Evolutionary conservation across 1,284 basidiomycete species (phyloP).

Genomic region (Ganoderma leucocontextum): DNA sequence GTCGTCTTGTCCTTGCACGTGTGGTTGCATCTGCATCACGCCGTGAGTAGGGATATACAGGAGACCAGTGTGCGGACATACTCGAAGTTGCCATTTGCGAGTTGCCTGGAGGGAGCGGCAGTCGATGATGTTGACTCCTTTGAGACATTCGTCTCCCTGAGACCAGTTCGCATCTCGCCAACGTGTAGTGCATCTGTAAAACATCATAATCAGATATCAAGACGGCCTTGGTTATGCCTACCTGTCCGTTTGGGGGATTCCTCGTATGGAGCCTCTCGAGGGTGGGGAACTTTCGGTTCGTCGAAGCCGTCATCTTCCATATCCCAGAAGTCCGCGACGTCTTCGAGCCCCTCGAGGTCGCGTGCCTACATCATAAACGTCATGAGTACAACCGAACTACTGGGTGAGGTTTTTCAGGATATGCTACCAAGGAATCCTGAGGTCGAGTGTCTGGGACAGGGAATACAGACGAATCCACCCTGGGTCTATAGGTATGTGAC

Average conservation of each 20-base stretch:
- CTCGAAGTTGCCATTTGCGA: slow-evolving; percentile 63
- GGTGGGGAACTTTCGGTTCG: slow-evolving; percentile 12
- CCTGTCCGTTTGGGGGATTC: slow-evolving; percentile 10
- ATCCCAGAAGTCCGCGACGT: slow-evolving; percentile 73
- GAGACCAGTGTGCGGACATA: slow-evolving; percentile 35
- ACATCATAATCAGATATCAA: neutral
- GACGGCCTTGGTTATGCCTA: neutral
- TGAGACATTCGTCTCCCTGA: slow-evolving; percentile 36
- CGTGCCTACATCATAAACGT: slow-evolving; percentile 53
- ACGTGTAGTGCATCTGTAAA: neutral
- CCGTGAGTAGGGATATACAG: neutral
- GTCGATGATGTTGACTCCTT: slow-evolving; percentile 43
- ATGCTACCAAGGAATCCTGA: slow-evolving; percentile 57
- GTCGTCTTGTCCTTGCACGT: slow-evolving; percentile 78
- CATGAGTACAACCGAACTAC: neutral
- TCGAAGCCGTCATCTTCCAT: slow-evolving; percentile 54
- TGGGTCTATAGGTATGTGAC: slow-evolving; percentile 62
- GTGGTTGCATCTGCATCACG: slow-evolving; percentile 71
- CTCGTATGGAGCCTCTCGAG: slow-evolving; percentile 19
- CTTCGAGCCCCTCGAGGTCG: slow-evolving; percentile 69
- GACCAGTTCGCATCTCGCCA: neutral
- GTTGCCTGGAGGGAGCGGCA: slow-evolving; percentile 26
- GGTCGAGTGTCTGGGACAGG: slow-evolving; percentile 79
- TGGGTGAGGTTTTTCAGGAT: neutral
- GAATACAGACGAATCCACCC: slow-evolving; percentile 60